Evolutionary conservation across 208 protist genomes (phyloP), one percentile per base, ranked within the genome.

Genomic region (Trichomonas gallinae): DNA sequence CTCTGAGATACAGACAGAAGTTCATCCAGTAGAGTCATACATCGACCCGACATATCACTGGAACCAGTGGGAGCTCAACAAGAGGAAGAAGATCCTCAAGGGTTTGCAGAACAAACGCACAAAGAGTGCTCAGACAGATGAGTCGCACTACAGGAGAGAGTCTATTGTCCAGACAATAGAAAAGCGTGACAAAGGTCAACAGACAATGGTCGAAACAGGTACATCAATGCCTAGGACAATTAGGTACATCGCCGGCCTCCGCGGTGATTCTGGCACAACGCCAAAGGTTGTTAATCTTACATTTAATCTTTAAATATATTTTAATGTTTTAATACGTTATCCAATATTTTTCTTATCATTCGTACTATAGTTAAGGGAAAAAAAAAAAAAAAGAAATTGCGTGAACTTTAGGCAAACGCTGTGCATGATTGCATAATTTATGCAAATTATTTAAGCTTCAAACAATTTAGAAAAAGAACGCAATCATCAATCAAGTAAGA

Each of bases 1-100:
- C 44, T 31, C 42, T n/a, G 96, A 48, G 38, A 81, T 83, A 17
- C 36, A 97, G 34, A 96, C 96, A 44, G 40, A 48, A 87, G n/a
- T 96, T 46, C 88, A 97, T 96, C 82, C 82, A 42, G 44, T 58
- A 17, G 96, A 96, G 36, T 88, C 85, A 34, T 88, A 46, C 26
- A 49, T 96, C 17, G 83, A 89, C 45, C 96, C 10, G 63, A 81
- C 83, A 31, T 96, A 97, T 42, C 45, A 81, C 58, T 97, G 96
- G 96, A 97, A 97, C n/a, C 63, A 96, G 40, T 97, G 96, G 96
- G 83, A 97, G 26, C 46, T 93, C 17, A 51, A 26, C 13, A 93
- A 93, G 17, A 93, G 87, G 26, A 93, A 93, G 44, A 93, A 93
- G 44, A 93, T 93, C n/a, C 44, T 93, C 17, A 93, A 93, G 31